Conservation (phyloP, 139 green algal genomes). For the Tetratostichococcus sp. region DNA sequence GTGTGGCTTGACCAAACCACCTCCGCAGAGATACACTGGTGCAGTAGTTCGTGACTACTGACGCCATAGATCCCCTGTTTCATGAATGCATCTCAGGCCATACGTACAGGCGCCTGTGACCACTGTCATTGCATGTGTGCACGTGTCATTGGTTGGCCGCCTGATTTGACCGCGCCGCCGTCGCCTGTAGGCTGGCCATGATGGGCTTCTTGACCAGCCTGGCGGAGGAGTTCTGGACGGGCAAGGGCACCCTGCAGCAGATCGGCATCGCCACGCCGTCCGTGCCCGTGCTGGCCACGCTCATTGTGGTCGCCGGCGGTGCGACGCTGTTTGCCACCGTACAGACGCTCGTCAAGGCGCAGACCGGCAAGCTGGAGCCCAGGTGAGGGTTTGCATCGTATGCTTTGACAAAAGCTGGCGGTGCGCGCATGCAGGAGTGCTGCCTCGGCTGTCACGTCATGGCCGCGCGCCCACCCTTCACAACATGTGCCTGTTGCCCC, state of each 20-base stretch:
- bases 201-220: conserved; percentile 55
- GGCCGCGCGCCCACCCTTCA: too few relatives aligned
- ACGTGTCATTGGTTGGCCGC: conserved; percentile 40
- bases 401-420: too few relatives aligned
- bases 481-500: not conserved
- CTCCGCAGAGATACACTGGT: too few relatives aligned
- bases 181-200: conserved; percentile 59
- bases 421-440: too few relatives aligned
- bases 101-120: not conserved
- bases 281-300: conserved; percentile 1
- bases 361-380: conserved; percentile 37
- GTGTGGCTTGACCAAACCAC: not conserved
- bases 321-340: conserved; percentile 32
- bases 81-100: too few relatives aligned
- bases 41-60: too few relatives aligned
- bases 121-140: not conserved
- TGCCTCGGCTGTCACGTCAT: too few relatives aligned
- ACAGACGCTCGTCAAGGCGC: conserved; percentile 37
- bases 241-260: conserved; percentile 43
- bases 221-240: conserved; percentile 47
- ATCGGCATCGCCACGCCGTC: conserved; percentile 48
- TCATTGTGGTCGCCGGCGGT: conserved; percentile 24
- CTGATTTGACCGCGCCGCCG: too few relatives aligned
- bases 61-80: too few relatives aligned
- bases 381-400: conserved; percentile 26